Base-by-base conservation (phyloP, 176 grass and related monocot species). In the Oryza glaberrima region DNA sequence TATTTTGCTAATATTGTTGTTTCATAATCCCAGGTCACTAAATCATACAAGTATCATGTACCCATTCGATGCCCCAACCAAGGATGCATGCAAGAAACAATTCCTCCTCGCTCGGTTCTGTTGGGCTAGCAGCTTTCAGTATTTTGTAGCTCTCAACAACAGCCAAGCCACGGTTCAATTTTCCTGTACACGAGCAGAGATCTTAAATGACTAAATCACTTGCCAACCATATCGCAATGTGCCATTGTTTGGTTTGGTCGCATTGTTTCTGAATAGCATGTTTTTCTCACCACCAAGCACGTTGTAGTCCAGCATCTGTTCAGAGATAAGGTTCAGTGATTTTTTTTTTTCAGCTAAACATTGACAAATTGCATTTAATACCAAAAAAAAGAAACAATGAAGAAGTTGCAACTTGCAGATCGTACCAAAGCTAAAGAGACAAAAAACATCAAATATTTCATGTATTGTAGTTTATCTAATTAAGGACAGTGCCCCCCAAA, bases 41-140 rank as follows among this genome's bases (percentile, higher is more conserved):
- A 64, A 34, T n/a, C 36, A 28, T 14, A 16, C 1, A 77, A 84
- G 70, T 32, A 51, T 49, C 4, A 25, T 35, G 67, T 96, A 96
- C 94, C 94, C 94, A 96, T 85, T 96, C 94, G 41, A 96, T 86
- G 72, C 86, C 83, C 94, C 91, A 94, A 51, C 91, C 91, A 75
- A 97, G 84, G 84, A 77, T 83, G 81, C 84, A 84, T 36, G 84
- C 86, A 56, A 91, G 91, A 63, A 90, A 92, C 40, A 88, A 25
- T 77, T 93, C 88, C 23, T 91, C 85, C 35, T 93, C 87, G 36
- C 46, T 97, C 9, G 73, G 84, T 69, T 88, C 86, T 23, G 72
- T 73, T 64, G 60, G 7, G 54, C 54, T n/a, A 8, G 54, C 94
- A 75, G 48, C 73, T 77, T 91, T 97, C 52, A 97, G 47, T 48